Conservation (phyloP, 345 rosid species). For the Populus alba region DNA sequence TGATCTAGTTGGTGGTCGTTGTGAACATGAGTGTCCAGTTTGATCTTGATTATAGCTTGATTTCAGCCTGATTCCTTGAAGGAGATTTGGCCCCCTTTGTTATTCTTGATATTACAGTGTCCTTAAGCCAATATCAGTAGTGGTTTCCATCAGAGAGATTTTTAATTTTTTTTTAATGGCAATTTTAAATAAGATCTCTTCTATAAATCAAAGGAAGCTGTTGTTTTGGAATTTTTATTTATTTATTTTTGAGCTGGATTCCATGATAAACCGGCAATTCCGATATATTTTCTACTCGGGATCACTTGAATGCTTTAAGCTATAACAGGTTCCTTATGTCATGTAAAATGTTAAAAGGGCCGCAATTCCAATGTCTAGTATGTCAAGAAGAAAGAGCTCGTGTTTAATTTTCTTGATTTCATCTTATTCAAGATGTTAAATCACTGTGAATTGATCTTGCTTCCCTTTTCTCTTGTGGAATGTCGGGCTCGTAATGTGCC, state of each 20-base stretch:
- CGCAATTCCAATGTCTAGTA: background rate
- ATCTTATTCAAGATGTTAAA: background rate
- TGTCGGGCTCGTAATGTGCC: background rate
- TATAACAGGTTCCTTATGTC: background rate
- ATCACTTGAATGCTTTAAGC: background rate
- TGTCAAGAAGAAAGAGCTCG: background rate
- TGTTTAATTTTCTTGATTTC: background rate
- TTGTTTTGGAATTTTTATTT: background rate
- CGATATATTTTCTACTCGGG: background rate
- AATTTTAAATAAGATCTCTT: background rate
- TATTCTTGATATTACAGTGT: background rate
- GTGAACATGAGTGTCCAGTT: conserved; percentile 4
- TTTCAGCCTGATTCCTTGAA: background rate
- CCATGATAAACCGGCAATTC: background rate
- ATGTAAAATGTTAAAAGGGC: background rate
- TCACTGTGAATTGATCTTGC: background rate
- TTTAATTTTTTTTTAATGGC: background rate
- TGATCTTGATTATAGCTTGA: background rate
- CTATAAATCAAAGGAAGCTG: background rate
- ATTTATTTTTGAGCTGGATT: background rate
- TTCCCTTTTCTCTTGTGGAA: background rate
- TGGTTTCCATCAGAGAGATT: background rate
- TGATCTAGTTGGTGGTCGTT: conserved; percentile 10
- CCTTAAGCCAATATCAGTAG: background rate
- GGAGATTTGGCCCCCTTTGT: background rate